Percentiles rank a stretch among this genome's conserved stretches.
Conservation (phyloP, 306 rosid species). For the Rosa lucieae region DNA sequence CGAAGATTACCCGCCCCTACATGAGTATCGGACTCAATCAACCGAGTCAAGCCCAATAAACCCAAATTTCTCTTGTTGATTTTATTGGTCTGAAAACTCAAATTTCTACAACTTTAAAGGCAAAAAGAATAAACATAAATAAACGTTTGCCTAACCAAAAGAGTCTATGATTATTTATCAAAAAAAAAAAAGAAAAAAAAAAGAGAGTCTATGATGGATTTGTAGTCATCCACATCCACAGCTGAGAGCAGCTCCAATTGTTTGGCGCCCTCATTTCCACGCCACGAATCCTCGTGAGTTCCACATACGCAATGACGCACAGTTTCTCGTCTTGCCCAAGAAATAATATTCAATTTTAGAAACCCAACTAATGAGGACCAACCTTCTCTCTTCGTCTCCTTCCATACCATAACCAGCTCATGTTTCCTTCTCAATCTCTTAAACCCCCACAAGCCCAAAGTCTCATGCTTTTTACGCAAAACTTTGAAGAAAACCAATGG, state of each 20-base stretch:
- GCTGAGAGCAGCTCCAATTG: not conserved
- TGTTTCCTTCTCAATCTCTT: not conserved
- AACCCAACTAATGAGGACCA: too few relatives aligned
- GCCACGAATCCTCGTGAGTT: slow-evolving; percentile 47
- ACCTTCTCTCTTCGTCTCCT: not conserved
- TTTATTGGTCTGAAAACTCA: too few relatives aligned
- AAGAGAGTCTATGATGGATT: not conserved
- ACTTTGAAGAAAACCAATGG: slow-evolving; percentile 27
- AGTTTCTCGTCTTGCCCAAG: not conserved
- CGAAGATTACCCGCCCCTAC: too few relatives aligned
- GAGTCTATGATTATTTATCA: not conserved
- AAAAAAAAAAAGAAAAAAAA: too few relatives aligned
- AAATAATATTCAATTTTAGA: not conserved
- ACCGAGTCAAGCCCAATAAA: not conserved
- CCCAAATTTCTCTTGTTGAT: not conserved
- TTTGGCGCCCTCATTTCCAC: slow-evolving; percentile 53
- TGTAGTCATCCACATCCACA: not conserved
- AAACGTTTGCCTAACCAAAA: not conserved
- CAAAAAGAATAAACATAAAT: too few relatives aligned
- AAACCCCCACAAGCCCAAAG: not conserved
- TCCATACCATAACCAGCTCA: not conserved
- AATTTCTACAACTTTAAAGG: too few relatives aligned
- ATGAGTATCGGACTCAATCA: too few relatives aligned
- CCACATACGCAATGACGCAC: slow-evolving; percentile 8
- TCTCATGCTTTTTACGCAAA: not conserved